Conservation (phyloP, 768 basidiomycete species). For the Lentinus tigrinus region DNA sequence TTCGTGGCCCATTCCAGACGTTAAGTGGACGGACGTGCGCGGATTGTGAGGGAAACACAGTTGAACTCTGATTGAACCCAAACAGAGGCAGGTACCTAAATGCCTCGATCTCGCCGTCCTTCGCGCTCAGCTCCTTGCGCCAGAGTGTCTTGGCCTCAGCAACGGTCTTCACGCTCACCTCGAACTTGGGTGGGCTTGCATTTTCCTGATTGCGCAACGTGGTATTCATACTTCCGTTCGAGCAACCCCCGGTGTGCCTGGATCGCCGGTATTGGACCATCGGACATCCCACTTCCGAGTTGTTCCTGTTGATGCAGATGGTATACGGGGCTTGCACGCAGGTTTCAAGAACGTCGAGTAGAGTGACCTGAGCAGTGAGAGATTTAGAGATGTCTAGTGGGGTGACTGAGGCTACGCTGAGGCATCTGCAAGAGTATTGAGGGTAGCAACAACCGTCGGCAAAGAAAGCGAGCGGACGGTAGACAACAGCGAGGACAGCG, state of each 20-base stretch:
- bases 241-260: constrained; percentile 18
- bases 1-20: constrained; percentile 65
- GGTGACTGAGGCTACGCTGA: constrained; percentile 43
- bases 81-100: constrained; percentile 45
- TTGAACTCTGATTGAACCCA: background rate
- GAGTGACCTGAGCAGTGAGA: constrained; percentile 55
- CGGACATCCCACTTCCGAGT: constrained; percentile 43
- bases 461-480: background rate
- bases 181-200: constrained; percentile 63
- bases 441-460: constrained; percentile 25
- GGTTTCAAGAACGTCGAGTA: constrained; percentile 55
- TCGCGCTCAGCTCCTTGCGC: constrained; percentile 74
- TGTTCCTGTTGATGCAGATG: constrained; percentile 50
- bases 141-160: constrained; percentile 77
- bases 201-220: constrained; percentile 97
- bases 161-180: constrained; percentile 77
- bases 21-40: background rate
- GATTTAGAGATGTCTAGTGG: constrained; percentile 67
- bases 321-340: constrained; percentile 41
- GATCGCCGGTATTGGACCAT: constrained; percentile 15
- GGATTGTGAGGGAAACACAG: background rate
- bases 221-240: constrained; percentile 40
- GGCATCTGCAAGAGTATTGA: constrained; percentile 39
- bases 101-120: constrained; percentile 88
- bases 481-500: too few relatives aligned